These are phyloP conservation scores for Coffea eugenioides DNA, from an alignment of 257 asterid genomes.

Conservation along the genomic window DNA sequence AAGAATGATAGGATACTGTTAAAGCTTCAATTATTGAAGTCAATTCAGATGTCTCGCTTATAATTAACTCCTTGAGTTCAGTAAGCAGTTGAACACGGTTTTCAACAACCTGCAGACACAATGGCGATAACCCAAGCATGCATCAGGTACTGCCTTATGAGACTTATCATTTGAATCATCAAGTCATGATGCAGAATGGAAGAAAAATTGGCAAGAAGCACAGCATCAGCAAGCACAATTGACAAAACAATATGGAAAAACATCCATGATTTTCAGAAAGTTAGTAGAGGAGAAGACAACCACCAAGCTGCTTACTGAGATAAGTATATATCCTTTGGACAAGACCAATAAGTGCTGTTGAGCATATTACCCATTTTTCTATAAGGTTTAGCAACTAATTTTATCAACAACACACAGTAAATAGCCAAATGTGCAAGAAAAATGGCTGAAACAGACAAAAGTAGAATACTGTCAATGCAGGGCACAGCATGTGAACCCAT, in stretches of 20 bases:
- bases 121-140: slow-evolving; percentile 2
- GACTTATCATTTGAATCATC: background rate
- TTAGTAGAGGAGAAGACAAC: background rate
- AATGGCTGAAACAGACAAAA: no score
- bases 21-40: slow-evolving; percentile 52
- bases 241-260: background rate
- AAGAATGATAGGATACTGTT: slow-evolving; percentile 57
- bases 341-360: background rate
- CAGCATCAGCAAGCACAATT: background rate
- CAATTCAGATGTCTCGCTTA: slow-evolving; percentile 54
- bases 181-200: background rate
- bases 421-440: background rate
- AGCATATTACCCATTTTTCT: background rate
- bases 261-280: background rate
- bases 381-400: background rate
- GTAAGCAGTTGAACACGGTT: slow-evolving; percentile 67
- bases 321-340: background rate
- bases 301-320: background rate
- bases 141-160: background rate
- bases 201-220: background rate
- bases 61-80: slow-evolving; percentile 53
- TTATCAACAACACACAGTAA: background rate
- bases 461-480: background rate
- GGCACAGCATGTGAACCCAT: background rate
- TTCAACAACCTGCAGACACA: slow-evolving; percentile 74